A percentile compares a stretch with the other conserved stretches of the same genome.
These are phyloP conservation scores for Reutealis trisperma DNA, from an alignment of 345 rosid genomes.

Conservation along the genomic window DNA sequence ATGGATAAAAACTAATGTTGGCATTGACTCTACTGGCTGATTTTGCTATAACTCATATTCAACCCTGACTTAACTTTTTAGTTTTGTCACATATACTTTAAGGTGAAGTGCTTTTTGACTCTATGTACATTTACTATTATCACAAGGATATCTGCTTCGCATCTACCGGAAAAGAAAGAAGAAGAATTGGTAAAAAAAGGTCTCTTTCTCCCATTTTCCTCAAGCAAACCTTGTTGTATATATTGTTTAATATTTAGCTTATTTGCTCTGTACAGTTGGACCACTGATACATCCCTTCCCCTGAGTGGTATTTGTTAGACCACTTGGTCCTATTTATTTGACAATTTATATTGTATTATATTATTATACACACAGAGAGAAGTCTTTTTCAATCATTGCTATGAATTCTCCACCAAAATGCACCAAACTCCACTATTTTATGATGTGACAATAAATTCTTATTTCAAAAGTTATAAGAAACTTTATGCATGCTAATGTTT, in stretches of 20 bases:
- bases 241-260: too few relatives aligned
- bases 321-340: not conserved
- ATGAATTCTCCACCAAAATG: not conserved
- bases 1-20: not conserved
- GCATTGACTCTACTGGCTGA: not conserved
- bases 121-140: not conserved
- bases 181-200: too few relatives aligned
- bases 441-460: too few relatives aligned
- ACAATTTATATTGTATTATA: too few relatives aligned
- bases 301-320: too few relatives aligned
- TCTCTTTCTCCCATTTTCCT: too few relatives aligned
- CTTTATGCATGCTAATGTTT: too few relatives aligned
- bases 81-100: not conserved
- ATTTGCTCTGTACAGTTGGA: too few relatives aligned
- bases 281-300: too few relatives aligned
- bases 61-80: not conserved
- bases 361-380: not conserved
- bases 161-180: too few relatives aligned
- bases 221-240: too few relatives aligned
- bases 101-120: not conserved
- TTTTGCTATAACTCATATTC: not conserved
- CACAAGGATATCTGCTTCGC: not conserved
- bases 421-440: not conserved
- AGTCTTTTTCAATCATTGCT: not conserved
- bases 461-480: too few relatives aligned